Percentiles rank a stretch among this genome's conserved stretches.
These are phyloP conservation scores for Tubosaeta sp. DNA, from an alignment of 768 basidiomycete species.

Conservation along the genomic window DNA sequence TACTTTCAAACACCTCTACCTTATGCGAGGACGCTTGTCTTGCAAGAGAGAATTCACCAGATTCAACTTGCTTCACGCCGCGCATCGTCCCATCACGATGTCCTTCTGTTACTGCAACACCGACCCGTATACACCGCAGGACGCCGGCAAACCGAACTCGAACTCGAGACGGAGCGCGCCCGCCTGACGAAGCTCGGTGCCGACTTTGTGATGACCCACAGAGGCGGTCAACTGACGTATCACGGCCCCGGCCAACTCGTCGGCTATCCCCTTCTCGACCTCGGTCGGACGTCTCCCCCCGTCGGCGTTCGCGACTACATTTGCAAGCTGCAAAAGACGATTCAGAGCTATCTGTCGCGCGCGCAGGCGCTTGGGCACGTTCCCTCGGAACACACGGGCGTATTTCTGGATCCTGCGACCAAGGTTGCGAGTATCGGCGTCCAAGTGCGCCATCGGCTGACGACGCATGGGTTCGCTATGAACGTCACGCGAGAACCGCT, in stretches of 20 bases:
- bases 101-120: conserved; percentile 83
- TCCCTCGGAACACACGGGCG: conserved; percentile 81
- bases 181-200: conserved; percentile 79
- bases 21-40: conserved; percentile 59
- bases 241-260: conserved; percentile 98
- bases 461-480: conserved; percentile 91
- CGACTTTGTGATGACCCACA: conserved; percentile 74
- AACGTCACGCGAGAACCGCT: conserved; percentile 83
- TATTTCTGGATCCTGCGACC: conserved; percentile 74
- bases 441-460: conserved; percentile 90
- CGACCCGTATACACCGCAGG: conserved; percentile 93
- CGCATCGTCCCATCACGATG: conserved; percentile 45
- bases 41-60: conserved; percentile 70
- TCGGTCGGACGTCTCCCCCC: conserved; percentile 71
- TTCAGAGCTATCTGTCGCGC: conserved; percentile 59
- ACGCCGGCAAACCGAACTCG: conserved; percentile 70
- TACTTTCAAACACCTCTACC: conserved; percentile 75
- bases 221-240: conserved; percentile 94
- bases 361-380: conserved; percentile 53
- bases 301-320: conserved; percentile 79
- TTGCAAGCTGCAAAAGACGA: conserved; percentile 69
- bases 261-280: conserved; percentile 90
- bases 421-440: conserved; percentile 97
- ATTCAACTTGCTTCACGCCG: conserved; percentile 57
- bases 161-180: conserved; percentile 52